Evolutionary conservation across 306 rosid species (phyloP).

Genomic region (Quercus alba): DNA sequence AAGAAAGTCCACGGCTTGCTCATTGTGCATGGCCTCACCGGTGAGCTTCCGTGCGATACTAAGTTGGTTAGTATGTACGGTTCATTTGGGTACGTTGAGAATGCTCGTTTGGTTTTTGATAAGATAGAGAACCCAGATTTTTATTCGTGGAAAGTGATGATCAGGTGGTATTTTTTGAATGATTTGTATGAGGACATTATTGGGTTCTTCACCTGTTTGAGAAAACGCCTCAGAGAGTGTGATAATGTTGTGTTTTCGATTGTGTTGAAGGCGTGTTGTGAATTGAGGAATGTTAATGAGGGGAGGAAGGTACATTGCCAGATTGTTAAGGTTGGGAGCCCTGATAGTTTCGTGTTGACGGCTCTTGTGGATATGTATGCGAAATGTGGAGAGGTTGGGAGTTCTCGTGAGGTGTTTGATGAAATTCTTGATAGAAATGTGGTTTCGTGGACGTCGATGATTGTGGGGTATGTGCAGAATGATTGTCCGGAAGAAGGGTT

Average conservation of each 20-base stretch:
- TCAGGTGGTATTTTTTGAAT: slow-evolving; percentile 64
- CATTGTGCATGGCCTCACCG: slow-evolving; percentile 37
- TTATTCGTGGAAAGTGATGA: slow-evolving; percentile 63
- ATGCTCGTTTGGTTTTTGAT: slow-evolving; percentile 69
- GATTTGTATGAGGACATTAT: slow-evolving; percentile 40
- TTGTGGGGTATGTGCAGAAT: slow-evolving; percentile 68
- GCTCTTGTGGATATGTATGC: slow-evolving; percentile 55
- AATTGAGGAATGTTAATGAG: slow-evolving; percentile 39
- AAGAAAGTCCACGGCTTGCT: slow-evolving; percentile 56
- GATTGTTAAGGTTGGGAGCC: slow-evolving; percentile 40
- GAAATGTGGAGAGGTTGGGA: slow-evolving; percentile 35
- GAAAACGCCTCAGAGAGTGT: slow-evolving; percentile 27
- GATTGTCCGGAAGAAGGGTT: slow-evolving; percentile 55
- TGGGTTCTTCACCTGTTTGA: slow-evolving; percentile 35
- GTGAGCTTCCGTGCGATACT: slow-evolving; percentile 30
- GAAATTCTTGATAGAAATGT: slow-evolving; percentile 46
- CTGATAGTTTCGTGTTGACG: slow-evolving; percentile 49
- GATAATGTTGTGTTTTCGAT: slow-evolving; percentile 51
- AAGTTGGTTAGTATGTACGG: slow-evolving; percentile 58
- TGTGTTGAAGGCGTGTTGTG: slow-evolving; percentile 53
- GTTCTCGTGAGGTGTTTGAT: slow-evolving; percentile 46
- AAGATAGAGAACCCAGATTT: slow-evolving; percentile 43
- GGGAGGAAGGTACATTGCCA: slow-evolving; percentile 56
- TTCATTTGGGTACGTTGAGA: slow-evolving; percentile 40
- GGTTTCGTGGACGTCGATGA: slow-evolving; percentile 80